Evolutionary conservation across 2,329 filamentous ascomycete species (phyloP), one percentile per base, ranked within the genome.

Genomic region (Colletotrichum plurivorum): DNA sequence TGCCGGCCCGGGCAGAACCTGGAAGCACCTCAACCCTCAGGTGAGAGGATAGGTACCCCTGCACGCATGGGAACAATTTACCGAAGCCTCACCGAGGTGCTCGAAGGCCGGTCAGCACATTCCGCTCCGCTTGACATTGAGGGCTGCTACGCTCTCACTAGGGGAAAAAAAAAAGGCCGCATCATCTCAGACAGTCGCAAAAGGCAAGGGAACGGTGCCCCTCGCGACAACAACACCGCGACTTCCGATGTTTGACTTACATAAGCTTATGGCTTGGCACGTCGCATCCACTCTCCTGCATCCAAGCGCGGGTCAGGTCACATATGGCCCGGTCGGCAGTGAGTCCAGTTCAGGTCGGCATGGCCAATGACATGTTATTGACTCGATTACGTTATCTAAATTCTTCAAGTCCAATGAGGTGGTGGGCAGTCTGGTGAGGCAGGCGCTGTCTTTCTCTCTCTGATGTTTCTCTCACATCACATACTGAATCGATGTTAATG

Each of bases 361-460:
- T 51, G 56, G 52, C 67, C 67, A 69, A 69, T 66, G 54, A 22
- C 62, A 56, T 69, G 51, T 66, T 66, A 69, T 51, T 55, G 62
- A 57, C 39, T 16, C 36, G 41, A 58, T 60, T 65, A 60, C 45
- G 62, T 56, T 41, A 45, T 53, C 39, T 41, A 8, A 7, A n/a
- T 25, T 22, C 16, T 25, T 43, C 13, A n/a, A 39, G 41, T n/a
- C 41, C 41, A 43, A 36, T 36, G 8, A 36, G 31, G 31, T 36
- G 7, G 31, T 36, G 10, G 3, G 31, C 8, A 36, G 31, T 36
- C 31, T 10, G 2, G 7, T 36, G 31, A 36, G 31, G 7, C 8
- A 36, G 31, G 31, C 3, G 31, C 9, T 36, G 31, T 36, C 31
- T 36, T 9, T 10, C 1, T 36, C 31, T 36, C 31, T 36, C 31